Conservation (phyloP, 176 grass and related monocot genomes). For the Carex littledalei region DNA sequence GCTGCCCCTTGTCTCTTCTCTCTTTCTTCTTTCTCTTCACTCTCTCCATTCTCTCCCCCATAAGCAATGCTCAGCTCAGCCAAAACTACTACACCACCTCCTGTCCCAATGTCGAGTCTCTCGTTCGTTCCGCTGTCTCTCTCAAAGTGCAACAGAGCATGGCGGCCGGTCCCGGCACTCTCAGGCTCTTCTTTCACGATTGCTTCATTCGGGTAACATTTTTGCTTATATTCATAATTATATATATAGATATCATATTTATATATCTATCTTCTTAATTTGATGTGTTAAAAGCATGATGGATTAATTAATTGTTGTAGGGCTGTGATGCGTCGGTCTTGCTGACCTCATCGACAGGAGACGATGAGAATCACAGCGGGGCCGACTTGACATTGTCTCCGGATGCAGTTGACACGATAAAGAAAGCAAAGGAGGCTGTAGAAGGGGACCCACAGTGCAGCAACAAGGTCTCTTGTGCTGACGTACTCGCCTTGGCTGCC, state of each 20-base stretch:
- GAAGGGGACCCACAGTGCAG: conserved; percentile 51
- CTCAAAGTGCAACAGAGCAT: conserved; percentile 63
- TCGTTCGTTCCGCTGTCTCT: conserved; percentile 50
- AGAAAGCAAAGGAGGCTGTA: conserved; percentile 66
- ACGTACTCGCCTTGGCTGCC: conserved; percentile 76
- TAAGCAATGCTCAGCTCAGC: conserved; percentile 38
- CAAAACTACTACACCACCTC: conserved; percentile 54
- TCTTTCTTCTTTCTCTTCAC: conserved; percentile 1
- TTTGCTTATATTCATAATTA: neutral
- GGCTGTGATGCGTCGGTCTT: conserved; percentile 75
- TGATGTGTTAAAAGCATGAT: neutral
- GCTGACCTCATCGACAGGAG: conserved; percentile 47
- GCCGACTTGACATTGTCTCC: conserved; percentile 65
- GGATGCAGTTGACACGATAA: conserved; percentile 64
- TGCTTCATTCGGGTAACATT: conserved; percentile 55
- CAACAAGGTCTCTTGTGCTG: conserved; percentile 76
- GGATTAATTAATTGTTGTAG: conserved; percentile 12
- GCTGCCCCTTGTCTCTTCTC: neutral
- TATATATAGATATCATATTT: neutral
- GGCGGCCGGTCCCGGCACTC: conserved; percentile 63
- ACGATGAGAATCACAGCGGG: conserved; percentile 84
- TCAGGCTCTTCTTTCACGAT: conserved; percentile 81
- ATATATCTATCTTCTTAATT: neutral
- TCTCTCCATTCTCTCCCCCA: neutral
- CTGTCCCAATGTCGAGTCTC: conserved; percentile 61